phyloP scores from a whole-genome alignment of 2,329 filamentous ascomycete genomes.

The Leptosphaerulina australis region DNA sequence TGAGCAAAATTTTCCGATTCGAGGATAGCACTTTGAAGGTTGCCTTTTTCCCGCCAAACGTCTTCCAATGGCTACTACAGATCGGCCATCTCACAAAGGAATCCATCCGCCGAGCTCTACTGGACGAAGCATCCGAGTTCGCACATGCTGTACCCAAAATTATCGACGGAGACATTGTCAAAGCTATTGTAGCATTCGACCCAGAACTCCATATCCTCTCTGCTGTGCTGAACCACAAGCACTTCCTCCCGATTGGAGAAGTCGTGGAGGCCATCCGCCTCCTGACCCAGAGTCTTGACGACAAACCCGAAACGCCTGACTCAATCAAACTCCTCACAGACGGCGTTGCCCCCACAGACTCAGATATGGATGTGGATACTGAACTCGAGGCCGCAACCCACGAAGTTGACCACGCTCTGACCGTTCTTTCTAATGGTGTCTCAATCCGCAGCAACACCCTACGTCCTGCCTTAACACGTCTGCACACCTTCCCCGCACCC shows the following conservation, averaged over 20 bases:
- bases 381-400: constrained; percentile 51
- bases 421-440: constrained; percentile 69
- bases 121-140: constrained; percentile 46
- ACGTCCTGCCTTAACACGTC: constrained; percentile 70
- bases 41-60: constrained; percentile 55
- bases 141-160: constrained; percentile 55
- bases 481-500: constrained; percentile 67
- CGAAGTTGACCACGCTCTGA: constrained; percentile 71
- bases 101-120: constrained; percentile 52
- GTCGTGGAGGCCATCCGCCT: constrained; percentile 69
- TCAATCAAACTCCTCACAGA: constrained; percentile 51
- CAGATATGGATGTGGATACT: constrained; percentile 43
- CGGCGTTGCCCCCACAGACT: constrained; percentile 29
- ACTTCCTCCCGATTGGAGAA: constrained; percentile 69
- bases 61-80: constrained; percentile 66
- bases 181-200: constrained; percentile 68
- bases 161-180: constrained; percentile 66
- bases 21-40: constrained; percentile 44
- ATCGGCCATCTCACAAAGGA: constrained; percentile 57
- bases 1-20: constrained; percentile 56
- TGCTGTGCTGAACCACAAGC: constrained; percentile 66
- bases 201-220: constrained; percentile 70
- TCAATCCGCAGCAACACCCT: constrained; percentile 67
- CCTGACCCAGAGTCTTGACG: constrained; percentile 72
- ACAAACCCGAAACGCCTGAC: constrained; percentile 35